These are phyloP conservation scores for Rhodocollybia butyracea DNA, from an alignment of 768 basidiomycete genomes.

Conservation along the genomic window DNA sequence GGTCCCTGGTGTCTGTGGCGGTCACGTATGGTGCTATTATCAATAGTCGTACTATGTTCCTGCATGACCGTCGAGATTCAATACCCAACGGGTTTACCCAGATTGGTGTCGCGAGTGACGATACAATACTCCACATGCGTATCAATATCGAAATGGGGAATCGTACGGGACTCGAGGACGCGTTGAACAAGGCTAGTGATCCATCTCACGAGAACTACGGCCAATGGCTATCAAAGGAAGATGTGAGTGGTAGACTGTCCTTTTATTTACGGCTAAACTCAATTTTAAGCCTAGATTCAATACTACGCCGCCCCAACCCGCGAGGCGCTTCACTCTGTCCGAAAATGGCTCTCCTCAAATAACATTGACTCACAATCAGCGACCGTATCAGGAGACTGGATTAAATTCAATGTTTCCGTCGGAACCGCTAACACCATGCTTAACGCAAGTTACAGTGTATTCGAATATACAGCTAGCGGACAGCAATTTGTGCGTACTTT, in stretches of 20 bases:
- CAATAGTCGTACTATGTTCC: background rate
- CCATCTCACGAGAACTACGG: constrained; percentile 22
- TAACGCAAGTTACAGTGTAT: constrained; percentile 33
- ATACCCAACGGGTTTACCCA: background rate
- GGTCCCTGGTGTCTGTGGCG: background rate
- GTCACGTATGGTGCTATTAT: background rate
- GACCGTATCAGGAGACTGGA: constrained; percentile 30
- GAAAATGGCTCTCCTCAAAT: constrained; percentile 34
- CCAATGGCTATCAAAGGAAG: constrained; percentile 29
- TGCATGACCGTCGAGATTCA: background rate
- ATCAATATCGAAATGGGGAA: constrained; percentile 25
- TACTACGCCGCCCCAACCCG: constrained; percentile 11
- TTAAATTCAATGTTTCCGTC: constrained; percentile 28
- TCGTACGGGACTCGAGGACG: background rate
- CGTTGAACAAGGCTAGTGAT: background rate
- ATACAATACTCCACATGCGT: constrained; percentile 22
- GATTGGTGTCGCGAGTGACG: constrained; percentile 14
- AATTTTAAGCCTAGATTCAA: constrained; percentile 11
- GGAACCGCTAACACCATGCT: constrained; percentile 31
- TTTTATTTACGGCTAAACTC: background rate
- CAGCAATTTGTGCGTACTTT: constrained; percentile 28
- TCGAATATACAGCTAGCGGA: constrained; percentile 26
- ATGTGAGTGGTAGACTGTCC: constrained; percentile 16
- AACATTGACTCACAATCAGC: constrained; percentile 13
- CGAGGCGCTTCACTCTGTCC: constrained; percentile 24